Evolutionary conservation across 2,329 filamentous ascomycete species (phyloP).

Genomic region (Ceratocystis destructans): DNA sequence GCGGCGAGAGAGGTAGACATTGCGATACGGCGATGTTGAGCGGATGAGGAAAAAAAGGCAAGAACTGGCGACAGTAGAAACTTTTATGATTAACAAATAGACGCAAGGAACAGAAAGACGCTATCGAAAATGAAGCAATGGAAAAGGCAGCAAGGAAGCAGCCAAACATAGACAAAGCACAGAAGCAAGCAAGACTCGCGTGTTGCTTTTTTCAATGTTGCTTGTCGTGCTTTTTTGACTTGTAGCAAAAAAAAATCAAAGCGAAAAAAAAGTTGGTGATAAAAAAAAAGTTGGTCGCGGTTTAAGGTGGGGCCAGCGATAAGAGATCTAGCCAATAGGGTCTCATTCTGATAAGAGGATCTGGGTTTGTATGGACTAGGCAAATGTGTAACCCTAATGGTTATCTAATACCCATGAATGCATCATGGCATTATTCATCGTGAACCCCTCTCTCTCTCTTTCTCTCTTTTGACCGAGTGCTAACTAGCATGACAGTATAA

Average conservation of each 20-base stretch:
- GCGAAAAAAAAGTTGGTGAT: neutral
- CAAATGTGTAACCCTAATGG: neutral
- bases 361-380: neutral
- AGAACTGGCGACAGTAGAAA: neutral
- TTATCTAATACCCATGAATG: neutral
- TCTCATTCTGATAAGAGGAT: slow-evolving; percentile 11
- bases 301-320: slow-evolving; percentile 13
- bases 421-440: too few species aligned
- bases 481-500: too few species aligned
- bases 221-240: neutral
- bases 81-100: slow-evolving; percentile 4
- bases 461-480: too few species aligned
- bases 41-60: slow-evolving; percentile 60
- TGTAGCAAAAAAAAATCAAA: neutral
- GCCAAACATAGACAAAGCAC: slow-evolving; percentile 8
- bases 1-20: slow-evolving; percentile 83
- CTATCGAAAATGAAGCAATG: neutral
- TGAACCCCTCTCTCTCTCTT: too few species aligned
- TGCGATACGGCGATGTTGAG: slow-evolving; percentile 1
- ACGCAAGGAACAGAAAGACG: slow-evolving; percentile 9
- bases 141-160: neutral
- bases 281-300: slow-evolving; percentile 17
- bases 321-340: slow-evolving; percentile 15
- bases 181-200: neutral
- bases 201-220: neutral